Conservation (phyloP, 2,329 filamentous ascomycete genomes). For the Arthrobotrys pseudoclavata region DNA sequence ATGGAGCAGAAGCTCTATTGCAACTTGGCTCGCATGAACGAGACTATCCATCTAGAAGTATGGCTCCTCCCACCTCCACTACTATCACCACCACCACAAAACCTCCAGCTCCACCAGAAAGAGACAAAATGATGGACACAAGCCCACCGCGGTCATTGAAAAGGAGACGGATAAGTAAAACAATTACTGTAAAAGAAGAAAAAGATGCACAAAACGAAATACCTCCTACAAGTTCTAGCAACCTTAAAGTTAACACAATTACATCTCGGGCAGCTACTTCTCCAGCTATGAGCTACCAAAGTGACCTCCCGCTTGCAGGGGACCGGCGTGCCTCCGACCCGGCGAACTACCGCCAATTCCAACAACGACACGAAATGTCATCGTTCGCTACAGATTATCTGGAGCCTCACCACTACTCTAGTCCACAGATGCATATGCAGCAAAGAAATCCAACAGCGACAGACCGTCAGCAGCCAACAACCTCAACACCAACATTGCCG, state of each 20-base stretch:
- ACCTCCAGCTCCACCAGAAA: constrained; percentile 26
- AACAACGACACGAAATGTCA: constrained; percentile 58
- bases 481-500: constrained; percentile 55
- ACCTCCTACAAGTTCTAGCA: constrained; percentile 43
- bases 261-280: constrained; percentile 59
- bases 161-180: constrained; percentile 43
- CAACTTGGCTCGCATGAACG: constrained; percentile 61
- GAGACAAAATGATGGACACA: constrained; percentile 21
- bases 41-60: constrained; percentile 57
- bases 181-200: constrained; percentile 31
- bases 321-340: constrained; percentile 59
- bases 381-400: constrained; percentile 50
- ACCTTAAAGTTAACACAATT: constrained; percentile 58
- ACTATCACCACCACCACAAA: constrained; percentile 20
- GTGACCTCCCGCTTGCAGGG: constrained; percentile 56
- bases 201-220: constrained; percentile 53
- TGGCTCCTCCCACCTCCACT: constrained; percentile 52
- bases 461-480: constrained; percentile 55
- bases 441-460: constrained; percentile 47
- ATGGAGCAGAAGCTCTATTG: constrained; percentile 63
- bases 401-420: constrained; percentile 62
- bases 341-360: constrained; percentile 51
- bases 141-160: constrained; percentile 38
- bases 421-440: constrained; percentile 48
- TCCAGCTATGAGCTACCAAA: constrained; percentile 51